Conservation (phyloP, 768 basidiomycete species). For the Trichaptum fuscoviolaceum region DNA sequence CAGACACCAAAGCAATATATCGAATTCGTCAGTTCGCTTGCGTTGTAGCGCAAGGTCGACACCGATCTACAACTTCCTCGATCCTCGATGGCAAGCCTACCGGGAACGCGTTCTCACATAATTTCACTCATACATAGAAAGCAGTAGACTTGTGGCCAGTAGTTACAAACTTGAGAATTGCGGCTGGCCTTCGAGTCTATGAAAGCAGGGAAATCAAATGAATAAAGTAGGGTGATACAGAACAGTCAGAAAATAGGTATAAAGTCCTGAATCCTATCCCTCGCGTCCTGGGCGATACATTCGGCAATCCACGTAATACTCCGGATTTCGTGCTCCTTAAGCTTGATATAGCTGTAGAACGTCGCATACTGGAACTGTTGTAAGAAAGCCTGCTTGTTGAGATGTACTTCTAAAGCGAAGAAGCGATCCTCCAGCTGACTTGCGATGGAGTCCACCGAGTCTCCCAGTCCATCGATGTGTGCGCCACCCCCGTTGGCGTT, state of each 20-base stretch:
- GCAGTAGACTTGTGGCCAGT: too few relatives aligned
- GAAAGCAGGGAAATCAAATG: too few relatives aligned
- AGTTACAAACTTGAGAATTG: too few relatives aligned
- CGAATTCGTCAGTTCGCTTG: too few relatives aligned
- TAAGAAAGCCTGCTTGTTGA: slow-evolving; percentile 93
- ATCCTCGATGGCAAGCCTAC: too few relatives aligned
- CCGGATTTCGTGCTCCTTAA: slow-evolving; percentile 88
- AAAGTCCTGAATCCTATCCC: slow-evolving; percentile 92
- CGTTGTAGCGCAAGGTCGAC: too few relatives aligned
- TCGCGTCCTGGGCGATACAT: slow-evolving; percentile 95
- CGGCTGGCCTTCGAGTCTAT: too few relatives aligned
- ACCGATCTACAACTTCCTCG: too few relatives aligned
- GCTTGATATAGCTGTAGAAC: slow-evolving; percentile 87
- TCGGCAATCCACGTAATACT: slow-evolving; percentile 94
- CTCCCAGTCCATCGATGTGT: slow-evolving; percentile 22
- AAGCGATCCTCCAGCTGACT: slow-evolving; percentile 88
- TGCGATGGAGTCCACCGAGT: slow-evolving; percentile 42
- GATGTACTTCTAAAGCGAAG: slow-evolving; percentile 87
- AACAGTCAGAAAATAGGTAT: slow-evolving; percentile 76
- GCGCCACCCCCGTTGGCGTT: slow-evolving; percentile 23
- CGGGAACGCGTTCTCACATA: too few relatives aligned
- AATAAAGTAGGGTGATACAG: not conserved
- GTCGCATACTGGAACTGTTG: slow-evolving; percentile 96
- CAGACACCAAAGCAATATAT: too few relatives aligned
- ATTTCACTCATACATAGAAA: too few relatives aligned